Conservation (phyloP, 1,139 yeast genomes). For the Protomyces arabidopsidicola region DNA sequence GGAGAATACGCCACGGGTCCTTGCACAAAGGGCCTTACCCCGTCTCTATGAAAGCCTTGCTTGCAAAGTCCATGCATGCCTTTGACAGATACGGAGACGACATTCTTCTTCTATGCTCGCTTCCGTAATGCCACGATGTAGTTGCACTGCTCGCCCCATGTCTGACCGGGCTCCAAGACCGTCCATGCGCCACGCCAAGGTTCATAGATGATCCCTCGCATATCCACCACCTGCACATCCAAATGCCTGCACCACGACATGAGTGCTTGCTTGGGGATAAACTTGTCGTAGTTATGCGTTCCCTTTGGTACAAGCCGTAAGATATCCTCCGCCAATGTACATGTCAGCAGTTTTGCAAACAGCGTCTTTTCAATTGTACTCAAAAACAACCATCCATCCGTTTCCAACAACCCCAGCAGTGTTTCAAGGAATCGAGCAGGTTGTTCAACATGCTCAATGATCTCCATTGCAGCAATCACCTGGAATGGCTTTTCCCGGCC, state of each 20-base stretch:
- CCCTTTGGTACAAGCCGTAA: conserved; percentile 81
- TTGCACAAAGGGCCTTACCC: too few relatives aligned
- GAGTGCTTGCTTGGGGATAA: conserved; percentile 72
- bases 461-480: conserved; percentile 84
- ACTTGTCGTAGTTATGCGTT: conserved; percentile 82
- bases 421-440: conserved; percentile 68
- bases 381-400: conserved; percentile 79
- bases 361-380: conserved; percentile 90
- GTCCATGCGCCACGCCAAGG: conserved; percentile 27
- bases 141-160: conserved; percentile 28
- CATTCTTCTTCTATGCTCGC: background rate
- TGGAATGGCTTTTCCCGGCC: conserved; percentile 51
- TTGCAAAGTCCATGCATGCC: conserved; percentile 5
- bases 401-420: conserved; percentile 63
- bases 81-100: conserved; percentile 25
- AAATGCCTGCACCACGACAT: conserved; percentile 54
- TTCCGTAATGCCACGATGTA: conserved; percentile 16
- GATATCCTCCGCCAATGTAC: conserved; percentile 79
- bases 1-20: background rate
- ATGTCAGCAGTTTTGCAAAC: conserved; percentile 90
- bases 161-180: conserved; percentile 3
- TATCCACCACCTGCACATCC: conserved; percentile 37
- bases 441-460: conserved; percentile 85
- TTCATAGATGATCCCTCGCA: conserved; percentile 28
- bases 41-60: conserved; percentile 25